phyloP scores from a whole-genome alignment of 306 rosid genomes.

The Abrus precatorius region DNA sequence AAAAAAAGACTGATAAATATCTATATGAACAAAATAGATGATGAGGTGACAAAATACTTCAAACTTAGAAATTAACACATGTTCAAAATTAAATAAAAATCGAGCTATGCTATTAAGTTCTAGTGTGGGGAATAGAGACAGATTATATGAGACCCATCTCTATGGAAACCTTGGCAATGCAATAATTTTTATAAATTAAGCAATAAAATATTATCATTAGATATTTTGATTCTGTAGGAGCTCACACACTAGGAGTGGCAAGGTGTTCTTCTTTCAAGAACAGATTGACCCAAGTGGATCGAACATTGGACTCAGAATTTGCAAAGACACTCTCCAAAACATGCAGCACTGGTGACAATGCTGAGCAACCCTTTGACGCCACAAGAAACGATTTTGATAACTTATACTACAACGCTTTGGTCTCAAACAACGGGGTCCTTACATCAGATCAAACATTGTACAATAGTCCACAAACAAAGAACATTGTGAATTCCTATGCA shows the following conservation, averaged over 20 bases:
- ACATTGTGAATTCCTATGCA: conserved; percentile 68
- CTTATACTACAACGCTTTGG: conserved; percentile 61
- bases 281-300: conserved; percentile 57
- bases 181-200: not conserved
- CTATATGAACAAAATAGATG: not conserved
- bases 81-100: not conserved
- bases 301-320: conserved; percentile 60
- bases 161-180: no score
- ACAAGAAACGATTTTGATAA: conserved; percentile 74
- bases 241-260: conserved; percentile 87
- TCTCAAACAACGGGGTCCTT: conserved; percentile 65
- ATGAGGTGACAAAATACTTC: not conserved
- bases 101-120: not conserved
- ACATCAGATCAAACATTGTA: conserved; percentile 73
- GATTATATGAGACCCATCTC: no score
- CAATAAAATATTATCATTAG: not conserved
- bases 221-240: conserved; percentile 57
- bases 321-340: conserved; percentile 64
- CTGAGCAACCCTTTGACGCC: conserved; percentile 70
- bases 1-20: not conserved
- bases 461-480: conserved; percentile 55
- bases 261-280: conserved; percentile 76
- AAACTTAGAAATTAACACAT: not conserved
- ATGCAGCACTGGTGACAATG: conserved; percentile 69
- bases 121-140: no score